Percentiles rank a stretch among this genome's conserved stretches.
phyloP scores from a whole-genome alignment of 1,139 yeast species.

The Taiozyma sp. region DNA sequence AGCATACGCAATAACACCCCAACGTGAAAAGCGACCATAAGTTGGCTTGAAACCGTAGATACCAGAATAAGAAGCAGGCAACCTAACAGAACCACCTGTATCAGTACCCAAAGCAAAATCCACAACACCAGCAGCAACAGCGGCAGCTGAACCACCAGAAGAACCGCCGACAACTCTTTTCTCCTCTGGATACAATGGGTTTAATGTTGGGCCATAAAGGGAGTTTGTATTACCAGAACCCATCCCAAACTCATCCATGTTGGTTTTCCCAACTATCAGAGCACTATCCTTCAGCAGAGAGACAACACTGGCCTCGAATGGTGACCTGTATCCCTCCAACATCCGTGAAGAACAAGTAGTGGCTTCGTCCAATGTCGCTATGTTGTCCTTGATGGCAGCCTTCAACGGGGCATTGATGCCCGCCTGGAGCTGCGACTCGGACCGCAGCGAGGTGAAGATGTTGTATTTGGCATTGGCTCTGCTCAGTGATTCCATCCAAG shows the following conservation, averaged over 20 bases:
- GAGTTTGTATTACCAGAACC: conserved; percentile 68
- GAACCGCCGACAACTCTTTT: conserved; percentile 76
- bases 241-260: conserved; percentile 98
- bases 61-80: conserved; percentile 88
- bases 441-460: conserved; percentile 33
- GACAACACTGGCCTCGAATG: conserved; percentile 78
- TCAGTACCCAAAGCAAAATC: conserved; percentile 87
- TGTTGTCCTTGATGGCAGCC: conserved; percentile 71
- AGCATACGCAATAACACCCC: conserved; percentile 92
- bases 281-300: conserved; percentile 45
- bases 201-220: conserved; percentile 58
- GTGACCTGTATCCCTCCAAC: conserved; percentile 57
- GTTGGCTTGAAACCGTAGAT: conserved; percentile 87
- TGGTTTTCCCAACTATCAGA: conserved; percentile 76
- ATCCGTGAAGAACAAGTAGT: conserved; percentile 78
- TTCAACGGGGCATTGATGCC: neutral
- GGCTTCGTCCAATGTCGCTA: conserved; percentile 55
- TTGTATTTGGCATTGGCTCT: conserved; percentile 26
- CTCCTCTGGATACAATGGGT: conserved; percentile 48
- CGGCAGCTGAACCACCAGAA: conserved; percentile 95
- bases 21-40: conserved; percentile 85
- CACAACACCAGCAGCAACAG: conserved; percentile 67
- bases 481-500: neutral
- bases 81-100: conserved; percentile 93
- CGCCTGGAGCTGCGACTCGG: conserved; percentile 11